Evolutionary conservation across 75 land plant genomes (phyloP), one percentile per base, ranked within the genome.

Genomic region (Selaginella moellendorffii): DNA sequence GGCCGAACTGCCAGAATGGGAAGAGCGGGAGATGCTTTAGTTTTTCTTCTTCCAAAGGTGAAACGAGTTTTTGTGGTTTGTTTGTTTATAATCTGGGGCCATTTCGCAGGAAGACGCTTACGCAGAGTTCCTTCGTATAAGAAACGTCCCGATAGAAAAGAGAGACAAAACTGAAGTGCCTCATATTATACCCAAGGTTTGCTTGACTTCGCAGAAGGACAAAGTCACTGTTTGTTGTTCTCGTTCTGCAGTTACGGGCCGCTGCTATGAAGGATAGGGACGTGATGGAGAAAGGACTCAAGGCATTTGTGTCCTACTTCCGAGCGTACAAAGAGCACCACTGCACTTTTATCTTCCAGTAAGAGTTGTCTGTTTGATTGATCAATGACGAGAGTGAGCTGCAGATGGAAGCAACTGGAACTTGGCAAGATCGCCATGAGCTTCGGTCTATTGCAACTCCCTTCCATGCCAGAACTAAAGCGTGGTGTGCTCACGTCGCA

Each of bases 291-390:
- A 95, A 95, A 62, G 99, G 99, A 12, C 54, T 81, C 12, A 81
- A 74, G 56, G 90, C 99, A 28, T 90, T 95, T 82, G 90, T 95
- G 24, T 95, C 99, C 2, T 95, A 72, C 64, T 66, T 95, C 20
- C 91, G 99, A 70, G 99, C 97, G n/a, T 95, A 95, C 42, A 95
- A 90, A 66, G 99, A 95, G 75, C 99, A 95, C 58, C 90, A 86
- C 24, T 95, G 99, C 75, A 80, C 90, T n/a, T 95, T 80, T 61
- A 89, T 95, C 23, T 95, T 95, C 81, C 81, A 86, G 98, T 89
- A 36, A 63, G 14, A 53, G 19, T 30, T 14, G 53, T n/a, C n/a
- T n/a, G n/a, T n/a, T n/a, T n/a, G n/a, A n/a, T n/a, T n/a, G n/a
- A n/a, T n/a, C n/a, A n/a, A n/a, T n/a, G n/a, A n/a, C n/a, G n/a